Evolutionary conservation across 768 basidiomycete species (phyloP).

Genomic region (Cyclocybe cylindracea): DNA sequence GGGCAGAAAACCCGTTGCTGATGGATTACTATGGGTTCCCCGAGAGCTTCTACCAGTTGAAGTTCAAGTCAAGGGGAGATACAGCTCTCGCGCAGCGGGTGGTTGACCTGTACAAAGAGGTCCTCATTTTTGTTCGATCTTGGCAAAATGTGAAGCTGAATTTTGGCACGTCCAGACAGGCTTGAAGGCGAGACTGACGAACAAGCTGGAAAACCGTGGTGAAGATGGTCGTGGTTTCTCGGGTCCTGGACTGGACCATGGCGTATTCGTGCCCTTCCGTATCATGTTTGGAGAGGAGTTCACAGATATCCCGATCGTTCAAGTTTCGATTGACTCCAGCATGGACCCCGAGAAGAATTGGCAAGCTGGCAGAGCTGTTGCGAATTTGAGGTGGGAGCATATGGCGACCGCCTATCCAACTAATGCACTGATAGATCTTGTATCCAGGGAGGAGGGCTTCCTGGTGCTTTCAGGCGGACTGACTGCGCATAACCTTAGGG

Average conservation of each 20-base stretch:
- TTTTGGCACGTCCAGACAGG: conserved; percentile 44
- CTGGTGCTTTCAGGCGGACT: conserved; percentile 73
- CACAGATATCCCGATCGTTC: conserved; percentile 64
- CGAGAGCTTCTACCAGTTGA: conserved; percentile 55
- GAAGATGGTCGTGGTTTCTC: conserved; percentile 63
- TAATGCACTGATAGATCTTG: conserved; percentile 10
- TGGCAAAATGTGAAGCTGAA: not conserved
- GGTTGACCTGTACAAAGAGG: conserved; percentile 60
- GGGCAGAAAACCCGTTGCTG: conserved; percentile 69
- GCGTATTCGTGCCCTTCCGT: conserved; percentile 78
- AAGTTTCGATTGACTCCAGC: conserved; percentile 66
- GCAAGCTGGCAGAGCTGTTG: conserved; percentile 62
- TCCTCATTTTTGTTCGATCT: conserved; percentile 15
- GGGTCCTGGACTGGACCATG: conserved; percentile 75
- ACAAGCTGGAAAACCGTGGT: conserved; percentile 56
- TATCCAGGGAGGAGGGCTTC: conserved; percentile 58
- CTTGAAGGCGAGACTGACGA: conserved; percentile 48
- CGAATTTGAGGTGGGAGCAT: conserved; percentile 50
- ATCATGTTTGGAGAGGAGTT: conserved; percentile 76
- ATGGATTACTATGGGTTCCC: conserved; percentile 78
- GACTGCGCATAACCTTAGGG: conserved; percentile 65
- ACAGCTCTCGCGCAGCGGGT: conserved; percentile 54
- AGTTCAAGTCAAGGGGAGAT: conserved; percentile 72
- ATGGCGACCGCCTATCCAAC: conserved; percentile 15
- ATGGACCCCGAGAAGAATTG: conserved; percentile 64